Evolutionary conservation across 2,329 filamentous ascomycete species (phyloP).

Genomic region (Epicoccum nigrum): DNA sequence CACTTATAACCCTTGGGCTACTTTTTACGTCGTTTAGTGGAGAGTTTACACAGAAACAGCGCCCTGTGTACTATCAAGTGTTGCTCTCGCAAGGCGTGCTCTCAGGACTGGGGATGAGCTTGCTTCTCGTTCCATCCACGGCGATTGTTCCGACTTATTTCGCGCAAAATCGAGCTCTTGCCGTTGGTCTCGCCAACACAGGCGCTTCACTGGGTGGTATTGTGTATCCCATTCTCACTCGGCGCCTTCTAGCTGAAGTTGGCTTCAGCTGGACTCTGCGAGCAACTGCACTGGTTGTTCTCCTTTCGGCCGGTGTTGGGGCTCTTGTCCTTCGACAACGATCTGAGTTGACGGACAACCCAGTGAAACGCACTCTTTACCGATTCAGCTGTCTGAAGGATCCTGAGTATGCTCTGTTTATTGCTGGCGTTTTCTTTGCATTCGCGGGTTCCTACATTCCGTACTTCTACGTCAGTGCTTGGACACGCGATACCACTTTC

Average conservation of each 20-base stretch:
- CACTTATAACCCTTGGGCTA: slow-evolving; percentile 51
- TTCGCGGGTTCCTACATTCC: slow-evolving; percentile 22
- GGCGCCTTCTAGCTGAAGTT: slow-evolving; percentile 60
- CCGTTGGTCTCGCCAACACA: slow-evolving; percentile 53
- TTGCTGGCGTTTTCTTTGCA: slow-evolving; percentile 24
- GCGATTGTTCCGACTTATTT: slow-evolving; percentile 28
- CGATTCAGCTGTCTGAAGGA: slow-evolving; percentile 18
- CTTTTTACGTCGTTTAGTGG: slow-evolving; percentile 58
- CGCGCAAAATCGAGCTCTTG: slow-evolving; percentile 62
- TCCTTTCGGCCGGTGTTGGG: slow-evolving; percentile 57
- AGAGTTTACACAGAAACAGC: slow-evolving; percentile 19
- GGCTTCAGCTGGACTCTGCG: slow-evolving; percentile 69
- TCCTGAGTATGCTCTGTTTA: slow-evolving; percentile 17
- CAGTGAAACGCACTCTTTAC: slow-evolving; percentile 19
- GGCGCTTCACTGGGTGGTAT: slow-evolving; percentile 54
- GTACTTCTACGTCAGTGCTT: slow-evolving; percentile 24
- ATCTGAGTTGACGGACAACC: slow-evolving; percentile 16
- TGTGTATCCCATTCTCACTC: slow-evolving; percentile 58
- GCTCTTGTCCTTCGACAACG: slow-evolving; percentile 36
- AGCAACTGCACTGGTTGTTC: slow-evolving; percentile 61
- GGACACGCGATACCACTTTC: slow-evolving; percentile 16
- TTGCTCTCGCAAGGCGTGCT: slow-evolving; percentile 32
- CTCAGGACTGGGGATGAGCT: slow-evolving; percentile 21
- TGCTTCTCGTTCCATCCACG: slow-evolving; percentile 24
- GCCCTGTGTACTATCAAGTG: slow-evolving; percentile 52